Evolutionary conservation across 331 rosid genomes (phyloP).

Genomic region (Stylosanthes scabra): DNA sequence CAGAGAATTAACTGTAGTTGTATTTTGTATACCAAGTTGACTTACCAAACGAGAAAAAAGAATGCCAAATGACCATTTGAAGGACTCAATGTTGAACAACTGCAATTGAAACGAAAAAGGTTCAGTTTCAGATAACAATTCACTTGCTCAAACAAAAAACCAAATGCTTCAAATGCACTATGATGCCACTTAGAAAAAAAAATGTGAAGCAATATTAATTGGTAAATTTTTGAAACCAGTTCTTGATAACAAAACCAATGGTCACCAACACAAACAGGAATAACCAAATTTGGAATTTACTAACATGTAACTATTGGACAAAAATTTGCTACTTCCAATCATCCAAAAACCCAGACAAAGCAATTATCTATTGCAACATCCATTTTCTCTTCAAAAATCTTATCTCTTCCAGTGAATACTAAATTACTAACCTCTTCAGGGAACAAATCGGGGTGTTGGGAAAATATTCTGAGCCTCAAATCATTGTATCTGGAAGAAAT

Average conservation of each 20-base stretch:
- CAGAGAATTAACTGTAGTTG: slow-evolving; percentile 17
- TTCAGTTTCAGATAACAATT: slow-evolving; percentile 1
- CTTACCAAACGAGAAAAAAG: slow-evolving; percentile 98
- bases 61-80: slow-evolving; percentile 99
- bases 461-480: slow-evolving; percentile 85
- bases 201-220: neutral
- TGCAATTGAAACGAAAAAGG: slow-evolving; percentile 50
- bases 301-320: neutral
- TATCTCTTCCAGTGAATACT: neutral
- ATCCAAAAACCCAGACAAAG: slow-evolving; percentile 12
- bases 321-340: neutral
- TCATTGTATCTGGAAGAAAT: slow-evolving; percentile 73
- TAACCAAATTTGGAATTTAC: slow-evolving; percentile 15
- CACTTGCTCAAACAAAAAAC: slow-evolving; percentile 16
- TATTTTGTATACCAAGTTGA: slow-evolving; percentile 26
- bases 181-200: neutral
- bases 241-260: neutral
- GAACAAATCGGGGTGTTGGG: slow-evolving; percentile 81
- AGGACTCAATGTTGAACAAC: slow-evolving; percentile 90
- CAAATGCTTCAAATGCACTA: neutral
- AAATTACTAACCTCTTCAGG: slow-evolving; percentile 90
- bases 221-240: slow-evolving; percentile 12
- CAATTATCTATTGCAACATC: slow-evolving; percentile 3
- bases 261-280: slow-evolving; percentile 2
- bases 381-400: neutral